Conservation (phyloP, 1,284 basidiomycete species). For the Malassezia brasiliensis region DNA sequence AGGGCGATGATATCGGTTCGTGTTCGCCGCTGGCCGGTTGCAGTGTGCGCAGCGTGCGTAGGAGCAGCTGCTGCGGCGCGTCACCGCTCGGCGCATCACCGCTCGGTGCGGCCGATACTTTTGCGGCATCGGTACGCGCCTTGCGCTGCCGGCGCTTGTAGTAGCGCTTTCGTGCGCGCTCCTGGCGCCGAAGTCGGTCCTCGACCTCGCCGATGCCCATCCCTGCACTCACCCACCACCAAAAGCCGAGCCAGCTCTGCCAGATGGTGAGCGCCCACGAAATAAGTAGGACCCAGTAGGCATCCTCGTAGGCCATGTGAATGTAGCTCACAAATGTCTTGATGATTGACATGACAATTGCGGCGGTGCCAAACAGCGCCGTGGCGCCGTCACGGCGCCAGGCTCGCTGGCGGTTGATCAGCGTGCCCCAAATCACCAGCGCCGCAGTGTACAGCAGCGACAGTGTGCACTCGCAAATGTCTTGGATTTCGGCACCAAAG, state of each 20-base stretch:
- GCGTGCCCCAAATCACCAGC: slow-evolving; percentile 82
- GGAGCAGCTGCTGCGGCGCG: too few relatives aligned
- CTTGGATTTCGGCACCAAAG: slow-evolving; percentile 69
- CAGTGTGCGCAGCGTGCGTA: too few relatives aligned
- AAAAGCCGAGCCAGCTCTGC: slow-evolving; percentile 48
- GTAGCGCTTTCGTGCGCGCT: not conserved
- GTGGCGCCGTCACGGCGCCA: slow-evolving; percentile 88
- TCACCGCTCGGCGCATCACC: too few relatives aligned
- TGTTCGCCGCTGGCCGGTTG: too few relatives aligned
- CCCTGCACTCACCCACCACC: slow-evolving; percentile 48
- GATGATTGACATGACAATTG: slow-evolving; percentile 34
- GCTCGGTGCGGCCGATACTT: too few relatives aligned
- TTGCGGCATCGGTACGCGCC: too few relatives aligned
- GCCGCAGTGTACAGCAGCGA: slow-evolving; percentile 83
- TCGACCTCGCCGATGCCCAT: slow-evolving; percentile 49
- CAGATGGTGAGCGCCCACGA: slow-evolving; percentile 45
- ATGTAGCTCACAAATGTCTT: slow-evolving; percentile 45
- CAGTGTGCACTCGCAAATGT: slow-evolving; percentile 89
- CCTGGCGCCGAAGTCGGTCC: slow-evolving; percentile 26
- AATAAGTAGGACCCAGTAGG: slow-evolving; percentile 45
- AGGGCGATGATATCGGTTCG: too few relatives aligned
- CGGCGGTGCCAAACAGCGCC: slow-evolving; percentile 68
- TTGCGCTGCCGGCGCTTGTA: not conserved
- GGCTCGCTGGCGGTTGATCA: slow-evolving; percentile 78
- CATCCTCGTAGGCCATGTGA: slow-evolving; percentile 41